Percentiles rank a stretch among this genome's conserved stretches.
These are phyloP conservation scores for Penicillium fuscoglaucum DNA, from an alignment of 2,329 filamentous ascomycete genomes.

Conservation along the genomic window DNA sequence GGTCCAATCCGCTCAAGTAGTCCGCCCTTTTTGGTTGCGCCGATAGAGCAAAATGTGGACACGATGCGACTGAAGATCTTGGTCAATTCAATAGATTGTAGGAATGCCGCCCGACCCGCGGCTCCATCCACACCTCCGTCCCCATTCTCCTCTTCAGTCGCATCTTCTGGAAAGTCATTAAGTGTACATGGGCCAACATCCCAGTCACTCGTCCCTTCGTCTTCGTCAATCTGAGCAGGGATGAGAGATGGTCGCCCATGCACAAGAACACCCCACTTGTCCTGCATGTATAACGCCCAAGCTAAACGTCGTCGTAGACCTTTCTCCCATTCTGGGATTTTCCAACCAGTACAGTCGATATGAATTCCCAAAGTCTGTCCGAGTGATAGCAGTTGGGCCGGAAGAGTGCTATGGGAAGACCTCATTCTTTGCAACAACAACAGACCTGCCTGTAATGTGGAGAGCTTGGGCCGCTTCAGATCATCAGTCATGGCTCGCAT, in stretches of 20 bases:
- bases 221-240: background rate
- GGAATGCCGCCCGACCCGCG: background rate
- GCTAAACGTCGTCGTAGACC: constrained; percentile 61
- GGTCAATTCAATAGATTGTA: background rate
- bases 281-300: constrained; percentile 67
- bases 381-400: background rate
- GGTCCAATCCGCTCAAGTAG: constrained; percentile 6
- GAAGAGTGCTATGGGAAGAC: background rate
- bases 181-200: background rate
- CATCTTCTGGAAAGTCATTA: background rate
- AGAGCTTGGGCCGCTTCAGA: background rate
- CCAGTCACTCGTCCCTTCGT: background rate
- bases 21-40: background rate
- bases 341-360: constrained; percentile 63
- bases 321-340: constrained; percentile 63
- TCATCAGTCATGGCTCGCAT: background rate
- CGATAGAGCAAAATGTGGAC: background rate
- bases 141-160: background rate
- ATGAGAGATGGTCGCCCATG: constrained; percentile 59
- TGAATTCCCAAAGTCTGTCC: constrained; percentile 30
- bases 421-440: background rate
- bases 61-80: background rate
- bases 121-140: background rate
- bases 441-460: background rate
- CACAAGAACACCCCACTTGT: constrained; percentile 53